A percentile compares a stretch with the other conserved stretches of the same genome.
phyloP scores from a whole-genome alignment of 1,139 yeast species.

The Meyerozyma elateridarum region DNA sequence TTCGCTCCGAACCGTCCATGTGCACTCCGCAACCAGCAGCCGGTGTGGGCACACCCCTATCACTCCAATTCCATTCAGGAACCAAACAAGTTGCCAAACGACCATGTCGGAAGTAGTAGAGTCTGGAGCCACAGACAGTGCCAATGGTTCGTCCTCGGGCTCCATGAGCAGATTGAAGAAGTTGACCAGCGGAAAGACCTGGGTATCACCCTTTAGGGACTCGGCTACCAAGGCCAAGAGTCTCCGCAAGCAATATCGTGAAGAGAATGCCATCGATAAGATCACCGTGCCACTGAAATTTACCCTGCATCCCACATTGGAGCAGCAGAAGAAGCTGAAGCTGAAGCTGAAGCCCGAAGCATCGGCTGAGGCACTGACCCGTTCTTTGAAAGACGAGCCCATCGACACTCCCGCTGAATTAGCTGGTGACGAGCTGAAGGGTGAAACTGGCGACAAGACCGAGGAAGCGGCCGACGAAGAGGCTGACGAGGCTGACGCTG shows the following conservation, averaged over 20 bases:
- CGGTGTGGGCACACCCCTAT: slow-evolving; percentile 3
- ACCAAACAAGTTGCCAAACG: slow-evolving; percentile 2
- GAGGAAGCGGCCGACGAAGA: slow-evolving; percentile 7
- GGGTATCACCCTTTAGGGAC: slow-evolving; percentile 53
- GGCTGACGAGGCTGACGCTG: slow-evolving; percentile 7
- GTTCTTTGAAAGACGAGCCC: slow-evolving; percentile 11
- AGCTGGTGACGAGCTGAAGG: slow-evolving; percentile 9
- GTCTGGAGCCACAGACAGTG: slow-evolving; percentile 5
- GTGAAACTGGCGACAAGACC: slow-evolving; percentile 5
- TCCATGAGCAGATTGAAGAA: slow-evolving; percentile 27
- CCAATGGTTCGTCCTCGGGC: slow-evolving; percentile 4
- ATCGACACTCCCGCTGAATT: slow-evolving; percentile 11
- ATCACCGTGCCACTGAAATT: slow-evolving; percentile 41
- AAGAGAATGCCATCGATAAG: slow-evolving; percentile 30
- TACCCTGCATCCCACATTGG: slow-evolving; percentile 39
- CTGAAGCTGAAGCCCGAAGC: slow-evolving; percentile 12
- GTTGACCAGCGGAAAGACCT: slow-evolving; percentile 33
- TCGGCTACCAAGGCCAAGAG: slow-evolving; percentile 21
- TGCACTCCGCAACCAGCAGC: slow-evolving; percentile 4
- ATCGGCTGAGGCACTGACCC: slow-evolving; percentile 8
- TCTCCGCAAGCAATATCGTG: slow-evolving; percentile 32
- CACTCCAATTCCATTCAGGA: slow-evolving; percentile 1
- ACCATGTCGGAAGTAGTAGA: slow-evolving; percentile 7
- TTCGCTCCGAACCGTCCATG: too few relatives aligned
- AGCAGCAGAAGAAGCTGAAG: slow-evolving; percentile 23